Conservation (phyloP, 2,329 filamentous ascomycete species). For the Fusarium duplospermum region DNA sequence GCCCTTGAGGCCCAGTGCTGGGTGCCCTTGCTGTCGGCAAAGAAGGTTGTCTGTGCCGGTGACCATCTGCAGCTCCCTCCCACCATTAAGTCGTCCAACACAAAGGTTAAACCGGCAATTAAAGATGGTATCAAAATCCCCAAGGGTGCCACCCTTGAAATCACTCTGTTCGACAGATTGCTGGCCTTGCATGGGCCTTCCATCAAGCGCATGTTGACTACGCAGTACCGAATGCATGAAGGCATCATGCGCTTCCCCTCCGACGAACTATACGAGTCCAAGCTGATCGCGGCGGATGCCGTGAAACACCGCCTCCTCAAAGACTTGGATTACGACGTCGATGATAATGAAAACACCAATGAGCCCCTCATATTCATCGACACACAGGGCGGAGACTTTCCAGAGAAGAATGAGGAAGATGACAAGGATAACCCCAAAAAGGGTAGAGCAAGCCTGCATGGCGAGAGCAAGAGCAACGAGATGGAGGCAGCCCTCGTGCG, state of each 20-base stretch:
- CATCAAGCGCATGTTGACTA: constrained; percentile 96
- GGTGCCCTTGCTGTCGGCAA: constrained; percentile 85
- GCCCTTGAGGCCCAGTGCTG: constrained; percentile 97
- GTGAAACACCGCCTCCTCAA: constrained; percentile 81
- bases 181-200: constrained; percentile 81
- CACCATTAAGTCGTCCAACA: constrained; percentile 85
- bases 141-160: constrained; percentile 76
- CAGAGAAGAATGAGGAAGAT: constrained; percentile 83
- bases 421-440: constrained; percentile 62
- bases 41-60: constrained; percentile 89
- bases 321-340: constrained; percentile 81
- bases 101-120: constrained; percentile 57
- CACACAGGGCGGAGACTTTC: constrained; percentile 93
- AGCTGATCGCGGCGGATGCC: constrained; percentile 81
- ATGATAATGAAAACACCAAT: constrained; percentile 84
- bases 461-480: constrained; percentile 87
- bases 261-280: constrained; percentile 84
- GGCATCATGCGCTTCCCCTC: constrained; percentile 96
- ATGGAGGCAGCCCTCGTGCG: constrained; percentile 87
- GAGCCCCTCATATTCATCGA: constrained; percentile 95
- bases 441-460: constrained; percentile 57
- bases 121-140: constrained; percentile 53
- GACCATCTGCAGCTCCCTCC: constrained; percentile 95
- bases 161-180: constrained; percentile 92
- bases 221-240: constrained; percentile 98